A percentile compares a stretch with the other conserved stretches of the same genome.
These are phyloP conservation scores for Populus davidiana DNA, from an alignment of 345 rosid species.

Conservation along the genomic window DNA sequence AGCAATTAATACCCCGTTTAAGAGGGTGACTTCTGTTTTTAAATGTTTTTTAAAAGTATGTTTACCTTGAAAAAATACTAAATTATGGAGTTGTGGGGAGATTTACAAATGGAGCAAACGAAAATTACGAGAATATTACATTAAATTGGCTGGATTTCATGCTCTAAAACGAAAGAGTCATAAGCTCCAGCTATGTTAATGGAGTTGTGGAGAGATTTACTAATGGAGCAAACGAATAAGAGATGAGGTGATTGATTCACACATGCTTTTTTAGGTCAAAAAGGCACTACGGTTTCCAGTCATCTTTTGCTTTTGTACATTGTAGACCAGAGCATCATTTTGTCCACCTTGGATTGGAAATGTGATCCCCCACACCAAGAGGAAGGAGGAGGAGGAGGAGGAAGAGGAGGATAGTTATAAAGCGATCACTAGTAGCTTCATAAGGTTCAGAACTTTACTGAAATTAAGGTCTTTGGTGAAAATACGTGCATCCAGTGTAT, in stretches of 20 bases:
- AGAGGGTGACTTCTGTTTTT: too few species aligned
- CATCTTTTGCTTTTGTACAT: conserved; percentile 25
- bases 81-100: too few species aligned
- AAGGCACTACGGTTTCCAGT: conserved; percentile 5
- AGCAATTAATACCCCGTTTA: too few species aligned
- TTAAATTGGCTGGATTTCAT: too few species aligned
- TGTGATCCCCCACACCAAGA: conserved; percentile 11
- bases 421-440: background rate
- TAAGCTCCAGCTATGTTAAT: too few species aligned
- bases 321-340: conserved; percentile 22
- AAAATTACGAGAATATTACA: too few species aligned
- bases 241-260: background rate
- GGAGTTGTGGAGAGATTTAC: too few species aligned
- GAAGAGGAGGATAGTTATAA: background rate
- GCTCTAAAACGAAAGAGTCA: too few species aligned
- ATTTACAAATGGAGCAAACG: background rate
- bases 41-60: too few species aligned
- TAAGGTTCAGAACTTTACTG: conserved; percentile 13
- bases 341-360: conserved; percentile 16
- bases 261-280: conserved; percentile 12
- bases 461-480: conserved; percentile 11
- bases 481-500: background rate
- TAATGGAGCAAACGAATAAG: background rate
- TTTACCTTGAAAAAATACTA: too few species aligned
- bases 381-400: background rate